Evolutionary conservation across 176 grass and related monocot species (phyloP), one percentile per base, ranked within the genome.

Genomic region (Oryza longistaminata): DNA sequence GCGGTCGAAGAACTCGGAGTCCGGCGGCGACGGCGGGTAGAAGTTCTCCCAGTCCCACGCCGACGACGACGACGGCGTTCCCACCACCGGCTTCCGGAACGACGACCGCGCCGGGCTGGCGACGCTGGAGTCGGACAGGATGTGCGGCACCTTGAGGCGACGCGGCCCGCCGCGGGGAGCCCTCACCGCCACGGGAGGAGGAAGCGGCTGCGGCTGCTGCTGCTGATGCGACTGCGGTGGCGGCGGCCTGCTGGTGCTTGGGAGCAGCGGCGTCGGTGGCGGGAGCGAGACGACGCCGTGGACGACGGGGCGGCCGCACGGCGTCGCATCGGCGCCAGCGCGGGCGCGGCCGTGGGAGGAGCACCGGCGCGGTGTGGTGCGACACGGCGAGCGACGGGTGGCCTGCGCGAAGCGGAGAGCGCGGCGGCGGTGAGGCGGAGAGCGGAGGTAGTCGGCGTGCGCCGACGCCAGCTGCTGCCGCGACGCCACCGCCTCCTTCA

Each of bases 1-100:
- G 14, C 97, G 93, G 5, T 94, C 91, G 50, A 94, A 99, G 73
- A 92, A 99, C 71, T 99, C 97, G 4, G 97, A 99, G 83, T 96
- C 90, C 27, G 97, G 97, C 58, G 93, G 93, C 25, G 97, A 99
- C 84, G 97, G 97, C 25, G 97, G 97, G 74, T 87, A 88, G 90
- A 89, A 92, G 71, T 96, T 96, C 84, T 96, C 93, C 97, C 97
- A 99, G 7, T 99, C 97, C 93, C 97, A 99, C 39, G 88, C 88
- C 17, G 97, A 99, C 17, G 97, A 99, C 7, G 97, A 92, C 75
- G 93, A 91, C 11, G 96, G 96, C 66, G 97, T 99, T 22, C 91
- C 84, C 5, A 86, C 83, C 67, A 31, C 66, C 15, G 84, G 74
- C 69, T 85, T 88, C 61, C 82, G 80, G 75, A 90, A 90, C 2